Evolutionary conservation across 208 protist genomes (phyloP), one percentile per base, ranked within the genome.

Genomic region (Leishmania martiniquensis): DNA sequence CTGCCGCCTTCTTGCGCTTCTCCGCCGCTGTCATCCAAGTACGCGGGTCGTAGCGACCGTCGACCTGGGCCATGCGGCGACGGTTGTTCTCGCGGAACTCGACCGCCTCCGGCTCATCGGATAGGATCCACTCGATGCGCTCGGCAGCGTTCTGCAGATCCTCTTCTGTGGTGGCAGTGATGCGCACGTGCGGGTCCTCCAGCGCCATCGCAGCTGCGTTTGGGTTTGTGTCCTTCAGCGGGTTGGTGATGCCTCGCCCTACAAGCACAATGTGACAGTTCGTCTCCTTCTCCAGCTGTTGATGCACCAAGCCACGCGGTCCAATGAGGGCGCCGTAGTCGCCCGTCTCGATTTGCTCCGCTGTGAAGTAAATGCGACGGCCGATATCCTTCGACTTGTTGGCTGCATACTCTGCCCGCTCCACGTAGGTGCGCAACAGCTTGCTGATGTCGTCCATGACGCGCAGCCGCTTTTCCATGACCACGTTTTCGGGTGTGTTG

Each of bases 51-150:
- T 97, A 98, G 29, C 93, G 89, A 15, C 96, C 96, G 52, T 98
- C 95, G 65, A 97, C 89, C 87, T 97, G 93, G 52, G 96, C 96
- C 75, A 93, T 96, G 25, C 89, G 91, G 47, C 88, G 89, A 37
- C 94, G 86, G 82, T 98, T 98, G 59, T 95, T 91, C 73, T 98
- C 94, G 2, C 96, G 86, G 76, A 97, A 98, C 29, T 95, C 91
- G 13, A 91, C 85, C 0, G 96, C 94, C 80, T 97, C 94, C 7
- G 91, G 92, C 62, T 96, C 92, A 70, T 98, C 94, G 39, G 93
- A 97, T 9, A 98, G 72, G 79, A 98, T 97, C 91, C 93, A 98
- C 87, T 98, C 94, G 75, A 98, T 95, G 70, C 88, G 86, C 83
- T 98, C 91, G 29, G 93, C 89, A 25, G 92, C 93, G 54, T 84